Conservation (phyloP, 768 basidiomycete species). For the Lenzites betulinus region DNA sequence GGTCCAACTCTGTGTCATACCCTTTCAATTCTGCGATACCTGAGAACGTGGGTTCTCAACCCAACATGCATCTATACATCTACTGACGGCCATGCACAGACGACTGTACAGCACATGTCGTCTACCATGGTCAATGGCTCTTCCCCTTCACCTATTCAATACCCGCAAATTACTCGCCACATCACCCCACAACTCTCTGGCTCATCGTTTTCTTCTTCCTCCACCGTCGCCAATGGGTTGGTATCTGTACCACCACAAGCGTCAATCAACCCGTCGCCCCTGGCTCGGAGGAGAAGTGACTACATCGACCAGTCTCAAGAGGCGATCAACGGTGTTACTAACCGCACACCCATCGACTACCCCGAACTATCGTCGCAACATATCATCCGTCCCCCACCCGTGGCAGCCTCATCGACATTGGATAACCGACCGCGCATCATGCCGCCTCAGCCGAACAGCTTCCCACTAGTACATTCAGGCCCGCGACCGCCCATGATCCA, state of each 20-base stretch:
- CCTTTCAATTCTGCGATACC: conserved; percentile 45
- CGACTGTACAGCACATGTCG: conserved; percentile 39
- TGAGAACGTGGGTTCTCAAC: conserved; percentile 44
- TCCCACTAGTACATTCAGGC: conserved; percentile 32
- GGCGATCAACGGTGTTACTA: conserved; percentile 49
- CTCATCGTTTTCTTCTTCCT: conserved; percentile 45
- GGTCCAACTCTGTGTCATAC: conserved; percentile 43
- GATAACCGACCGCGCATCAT: conserved; percentile 65
- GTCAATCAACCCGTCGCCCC: conserved; percentile 77
- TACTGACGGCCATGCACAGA: conserved; percentile 26
- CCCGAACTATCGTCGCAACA: conserved; percentile 67
- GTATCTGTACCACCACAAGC: conserved; percentile 78
- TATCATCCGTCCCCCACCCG: conserved; percentile 77
- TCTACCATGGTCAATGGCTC: conserved; percentile 42
- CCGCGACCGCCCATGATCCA: conserved; percentile 68
- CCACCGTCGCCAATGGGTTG: conserved; percentile 38
- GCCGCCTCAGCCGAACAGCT: conserved; percentile 37
- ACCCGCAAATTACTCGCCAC: conserved; percentile 49
- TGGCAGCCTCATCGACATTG: conserved; percentile 64
- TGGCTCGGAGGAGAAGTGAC: conserved; percentile 73
- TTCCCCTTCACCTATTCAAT: conserved; percentile 46
- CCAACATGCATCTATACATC: background rate
- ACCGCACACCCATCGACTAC: conserved; percentile 72
- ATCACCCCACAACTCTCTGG: conserved; percentile 40
- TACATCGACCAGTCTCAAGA: conserved; percentile 80